phyloP scores from a whole-genome alignment of 345 rosid species.

The Clarkia xantiana region DNA sequence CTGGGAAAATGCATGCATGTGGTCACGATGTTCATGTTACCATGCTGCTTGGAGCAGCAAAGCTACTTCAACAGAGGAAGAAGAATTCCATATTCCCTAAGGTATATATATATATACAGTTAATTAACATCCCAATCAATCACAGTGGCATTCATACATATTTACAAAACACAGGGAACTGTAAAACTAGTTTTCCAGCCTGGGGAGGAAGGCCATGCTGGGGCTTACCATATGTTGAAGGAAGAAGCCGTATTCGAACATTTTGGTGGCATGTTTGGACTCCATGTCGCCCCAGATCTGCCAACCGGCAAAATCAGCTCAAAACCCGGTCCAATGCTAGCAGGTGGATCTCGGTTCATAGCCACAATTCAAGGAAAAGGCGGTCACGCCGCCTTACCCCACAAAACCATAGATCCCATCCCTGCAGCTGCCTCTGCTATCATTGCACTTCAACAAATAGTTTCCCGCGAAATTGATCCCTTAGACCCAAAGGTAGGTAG shows the following conservation, averaged over 20 bases:
- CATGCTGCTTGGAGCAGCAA: conserved; percentile 49
- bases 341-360: conserved; percentile 27
- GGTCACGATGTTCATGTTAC: conserved; percentile 42
- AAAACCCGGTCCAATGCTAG: conserved; percentile 40
- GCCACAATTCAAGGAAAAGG: conserved; percentile 28
- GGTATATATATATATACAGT: background rate
- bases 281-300: conserved; percentile 25
- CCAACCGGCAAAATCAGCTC: conserved; percentile 32
- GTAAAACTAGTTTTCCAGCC: conserved; percentile 54
- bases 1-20: conserved; percentile 54
- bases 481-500: conserved; percentile 31
- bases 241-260: conserved; percentile 39
- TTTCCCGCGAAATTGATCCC: conserved; percentile 52
- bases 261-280: conserved; percentile 31
- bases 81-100: conserved; percentile 11
- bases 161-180: no score
- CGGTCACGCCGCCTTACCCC: conserved; percentile 41
- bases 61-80: conserved; percentile 18
- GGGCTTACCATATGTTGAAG: conserved; percentile 41
- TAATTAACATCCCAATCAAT: no score
- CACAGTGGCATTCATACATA: no score
- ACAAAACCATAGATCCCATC: conserved; percentile 27
- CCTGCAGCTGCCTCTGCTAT: conserved; percentile 31
- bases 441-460: conserved; percentile 35
- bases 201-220: conserved; percentile 37